Percentiles rank a stretch among this genome's conserved stretches.
Conservation (phyloP, 306 rosid genomes). For the Prunus mongolica region DNA sequence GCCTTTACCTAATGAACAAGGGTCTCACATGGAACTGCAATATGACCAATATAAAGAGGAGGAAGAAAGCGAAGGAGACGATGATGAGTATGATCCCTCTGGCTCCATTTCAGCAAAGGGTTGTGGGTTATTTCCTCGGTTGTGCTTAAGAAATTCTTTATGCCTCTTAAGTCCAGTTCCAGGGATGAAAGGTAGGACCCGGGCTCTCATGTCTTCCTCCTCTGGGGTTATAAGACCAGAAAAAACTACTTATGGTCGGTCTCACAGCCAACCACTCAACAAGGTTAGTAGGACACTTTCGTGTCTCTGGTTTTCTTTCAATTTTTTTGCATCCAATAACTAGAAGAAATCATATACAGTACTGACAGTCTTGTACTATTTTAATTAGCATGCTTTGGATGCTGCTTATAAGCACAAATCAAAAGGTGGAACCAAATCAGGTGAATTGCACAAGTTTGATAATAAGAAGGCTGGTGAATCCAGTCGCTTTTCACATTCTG, state of each 20-base stretch:
- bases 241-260: constrained; percentile 39
- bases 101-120: constrained; percentile 55
- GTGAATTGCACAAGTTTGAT: constrained; percentile 44
- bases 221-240: constrained; percentile 33
- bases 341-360: background rate
- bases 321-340: background rate
- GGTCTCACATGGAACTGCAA: constrained; percentile 41
- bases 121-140: constrained; percentile 63
- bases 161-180: constrained; percentile 58
- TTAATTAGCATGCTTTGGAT: constrained; percentile 49
- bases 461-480: constrained; percentile 50
- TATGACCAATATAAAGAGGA: constrained; percentile 39
- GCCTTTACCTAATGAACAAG: constrained; percentile 27
- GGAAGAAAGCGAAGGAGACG: constrained; percentile 62
- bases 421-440: constrained; percentile 29
- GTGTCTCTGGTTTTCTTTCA: constrained; percentile 2
- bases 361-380: constrained; percentile 17
- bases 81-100: constrained; percentile 39
- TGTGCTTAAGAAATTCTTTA: constrained; percentile 65
- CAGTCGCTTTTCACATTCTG: constrained; percentile 47
- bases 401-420: constrained; percentile 48
- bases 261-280: constrained; percentile 56
- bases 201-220: constrained; percentile 28
- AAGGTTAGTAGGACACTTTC: constrained; percentile 47
- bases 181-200: constrained; percentile 50